Percentiles rank a stretch among this genome's conserved stretches.
Conservation (phyloP, 2,329 filamentous ascomycete genomes). For the Arthrinium phaeospermum region DNA sequence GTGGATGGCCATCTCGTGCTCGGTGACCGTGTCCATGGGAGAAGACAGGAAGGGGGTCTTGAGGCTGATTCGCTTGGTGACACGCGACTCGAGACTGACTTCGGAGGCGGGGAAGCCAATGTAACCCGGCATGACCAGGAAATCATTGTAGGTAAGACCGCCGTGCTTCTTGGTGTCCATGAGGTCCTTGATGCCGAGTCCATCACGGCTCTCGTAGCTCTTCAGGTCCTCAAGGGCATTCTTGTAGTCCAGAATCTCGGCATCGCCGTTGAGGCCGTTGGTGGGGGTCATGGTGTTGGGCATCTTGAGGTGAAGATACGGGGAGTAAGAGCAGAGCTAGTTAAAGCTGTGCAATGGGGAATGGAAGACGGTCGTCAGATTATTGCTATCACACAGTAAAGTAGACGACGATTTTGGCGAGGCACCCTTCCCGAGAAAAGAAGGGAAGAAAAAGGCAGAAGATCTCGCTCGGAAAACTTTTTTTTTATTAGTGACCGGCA, state of each 20-base stretch:
- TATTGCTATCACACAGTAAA: constrained; percentile 34
- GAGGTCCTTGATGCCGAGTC: constrained; percentile 83
- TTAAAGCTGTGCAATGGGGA: constrained; percentile 45
- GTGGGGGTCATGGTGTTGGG: constrained; percentile 54
- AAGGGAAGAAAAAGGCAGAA: constrained; percentile 42
- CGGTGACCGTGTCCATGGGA: constrained; percentile 99
- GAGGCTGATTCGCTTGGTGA: constrained; percentile 93
- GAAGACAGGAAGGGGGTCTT: constrained; percentile 98
- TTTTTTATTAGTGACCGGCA: constrained; percentile 5
- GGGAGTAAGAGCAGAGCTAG: constrained; percentile 39
- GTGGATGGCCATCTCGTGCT: constrained; percentile 99
- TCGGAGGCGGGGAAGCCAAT: constrained; percentile 96
- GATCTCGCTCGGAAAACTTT: neutral
- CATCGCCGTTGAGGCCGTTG: constrained; percentile 67
- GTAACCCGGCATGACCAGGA: constrained; percentile 94
- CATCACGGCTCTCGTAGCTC: constrained; percentile 82
- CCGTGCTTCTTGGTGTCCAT: constrained; percentile 92
- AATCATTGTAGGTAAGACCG: constrained; percentile 98
- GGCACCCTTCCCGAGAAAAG: constrained; percentile 60
- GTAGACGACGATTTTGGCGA: constrained; percentile 42
- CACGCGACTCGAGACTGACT: constrained; percentile 84
- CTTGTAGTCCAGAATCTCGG: constrained; percentile 72
- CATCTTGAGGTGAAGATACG: constrained; percentile 29
- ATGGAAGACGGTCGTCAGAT: constrained; percentile 44
- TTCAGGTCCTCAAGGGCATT: constrained; percentile 81